phyloP scores from a whole-genome alignment of 768 basidiomycete species.

The Kwoniella mangroviensis region DNA sequence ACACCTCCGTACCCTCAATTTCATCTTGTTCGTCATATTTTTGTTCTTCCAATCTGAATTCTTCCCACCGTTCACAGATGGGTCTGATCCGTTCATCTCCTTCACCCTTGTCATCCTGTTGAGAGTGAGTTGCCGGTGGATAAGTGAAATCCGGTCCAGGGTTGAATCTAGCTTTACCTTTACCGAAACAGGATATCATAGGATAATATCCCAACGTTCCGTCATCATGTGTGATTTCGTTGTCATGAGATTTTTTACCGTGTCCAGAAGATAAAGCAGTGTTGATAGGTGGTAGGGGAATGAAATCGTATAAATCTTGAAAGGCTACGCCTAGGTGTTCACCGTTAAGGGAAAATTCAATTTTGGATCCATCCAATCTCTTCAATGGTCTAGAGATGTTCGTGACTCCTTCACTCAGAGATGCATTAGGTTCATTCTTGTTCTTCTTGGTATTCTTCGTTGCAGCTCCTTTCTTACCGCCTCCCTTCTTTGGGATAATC shows the following conservation, averaged over 20 bases:
- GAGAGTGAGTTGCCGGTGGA: conserved; percentile 32
- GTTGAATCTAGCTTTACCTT: conserved; percentile 80
- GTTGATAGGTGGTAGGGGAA: conserved; percentile 71
- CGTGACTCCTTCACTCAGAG: neutral
- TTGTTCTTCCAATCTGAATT: conserved; percentile 78
- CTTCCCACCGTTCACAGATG: conserved; percentile 78
- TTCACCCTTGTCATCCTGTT: neutral
- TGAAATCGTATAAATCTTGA: conserved; percentile 84
- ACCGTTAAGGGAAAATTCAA: conserved; percentile 93
- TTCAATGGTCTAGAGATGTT: conserved; percentile 11
- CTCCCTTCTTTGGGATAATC: conserved; percentile 6
- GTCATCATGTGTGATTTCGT: conserved; percentile 83
- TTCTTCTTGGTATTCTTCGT: conserved; percentile 38
- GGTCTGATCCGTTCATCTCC: conserved; percentile 63
- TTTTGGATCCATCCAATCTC: conserved; percentile 63
- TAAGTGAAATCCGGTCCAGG: conserved; percentile 75
- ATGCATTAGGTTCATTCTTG: conserved; percentile 17
- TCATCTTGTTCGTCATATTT: conserved; percentile 23
- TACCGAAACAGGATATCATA: conserved; percentile 89
- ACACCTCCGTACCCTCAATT: conserved; percentile 14
- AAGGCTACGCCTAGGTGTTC: conserved; percentile 81
- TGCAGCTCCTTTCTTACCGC: conserved; percentile 61
- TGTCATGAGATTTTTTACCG: conserved; percentile 60
- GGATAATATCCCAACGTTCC: conserved; percentile 95
- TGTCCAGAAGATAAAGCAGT: conserved; percentile 65